Evolutionary conservation across 345 rosid species (phyloP).

Genomic region (Sonneratia alba): DNA sequence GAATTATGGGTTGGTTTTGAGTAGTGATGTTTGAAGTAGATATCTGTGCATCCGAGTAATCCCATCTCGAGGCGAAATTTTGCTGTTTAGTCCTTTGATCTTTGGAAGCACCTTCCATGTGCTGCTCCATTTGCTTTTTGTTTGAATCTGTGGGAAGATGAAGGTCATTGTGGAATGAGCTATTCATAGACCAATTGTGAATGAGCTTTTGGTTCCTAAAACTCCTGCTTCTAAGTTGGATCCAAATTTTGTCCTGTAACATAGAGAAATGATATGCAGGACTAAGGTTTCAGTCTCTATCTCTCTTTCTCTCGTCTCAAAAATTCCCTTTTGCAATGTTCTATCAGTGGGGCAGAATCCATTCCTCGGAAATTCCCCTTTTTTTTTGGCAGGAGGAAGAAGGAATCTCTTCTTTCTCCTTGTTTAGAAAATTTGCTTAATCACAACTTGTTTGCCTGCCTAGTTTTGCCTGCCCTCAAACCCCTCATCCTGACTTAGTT

Average conservation of each 20-base stretch:
- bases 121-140: background rate
- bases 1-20: slow-evolving; percentile 10
- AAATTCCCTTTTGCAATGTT: background rate
- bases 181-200: background rate
- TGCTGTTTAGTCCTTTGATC: background rate
- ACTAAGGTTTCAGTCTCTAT: background rate
- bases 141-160: background rate
- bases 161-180: background rate
- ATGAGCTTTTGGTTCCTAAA: no score
- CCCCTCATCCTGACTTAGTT: background rate
- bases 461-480: background rate
- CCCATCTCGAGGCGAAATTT: background rate
- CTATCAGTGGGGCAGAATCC: background rate
- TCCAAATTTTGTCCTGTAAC: background rate
- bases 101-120: background rate
- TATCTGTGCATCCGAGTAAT: background rate
- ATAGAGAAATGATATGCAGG: no score
- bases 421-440: background rate
- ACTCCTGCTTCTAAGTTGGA: background rate
- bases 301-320: background rate
- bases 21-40: slow-evolving; percentile 6
- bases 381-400: background rate
- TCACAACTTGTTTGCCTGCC: background rate
- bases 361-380: background rate
- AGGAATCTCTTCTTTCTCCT: background rate